These are phyloP conservation scores for Aureobasidium sp. DNA, from an alignment of 2,329 filamentous ascomycete species.

Conservation along the genomic window DNA sequence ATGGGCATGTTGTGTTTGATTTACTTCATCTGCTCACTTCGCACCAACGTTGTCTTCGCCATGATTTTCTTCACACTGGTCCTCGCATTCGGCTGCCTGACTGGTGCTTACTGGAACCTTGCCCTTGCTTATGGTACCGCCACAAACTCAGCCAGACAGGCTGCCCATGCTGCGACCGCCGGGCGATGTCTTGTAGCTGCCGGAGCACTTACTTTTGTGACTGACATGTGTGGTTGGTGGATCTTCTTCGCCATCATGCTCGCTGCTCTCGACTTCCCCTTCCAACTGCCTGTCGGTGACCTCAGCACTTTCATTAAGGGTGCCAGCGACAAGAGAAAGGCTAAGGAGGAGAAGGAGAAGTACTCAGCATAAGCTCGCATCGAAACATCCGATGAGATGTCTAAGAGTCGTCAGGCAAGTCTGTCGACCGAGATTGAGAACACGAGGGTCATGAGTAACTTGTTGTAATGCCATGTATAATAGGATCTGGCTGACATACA, in stretches of 20 bases:
- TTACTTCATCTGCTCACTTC: constrained; percentile 61
- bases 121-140: constrained; percentile 34
- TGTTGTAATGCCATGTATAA: constrained; percentile 1
- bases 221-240: constrained; percentile 45
- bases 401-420: neutral
- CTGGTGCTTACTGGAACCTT: constrained; percentile 53
- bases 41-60: constrained; percentile 66
- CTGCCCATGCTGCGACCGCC: constrained; percentile 26
- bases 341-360: constrained; percentile 24
- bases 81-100: constrained; percentile 52
- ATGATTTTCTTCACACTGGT: constrained; percentile 60
- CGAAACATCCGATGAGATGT: neutral
- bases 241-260: constrained; percentile 49
- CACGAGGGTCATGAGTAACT: neutral
- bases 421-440: neutral
- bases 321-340: constrained; percentile 31
- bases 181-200: constrained; percentile 31
- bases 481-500: neutral
- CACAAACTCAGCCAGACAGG: neutral
- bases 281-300: constrained; percentile 44
- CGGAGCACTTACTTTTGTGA: constrained; percentile 44
- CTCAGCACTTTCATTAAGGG: constrained; percentile 40
- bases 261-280: constrained; percentile 47
- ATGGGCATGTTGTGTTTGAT: constrained; percentile 62
- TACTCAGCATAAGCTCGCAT: constrained; percentile 15